These are phyloP conservation scores for Salvia rosmarinus DNA, from an alignment of 257 asterid genomes.

Conservation along the genomic window DNA sequence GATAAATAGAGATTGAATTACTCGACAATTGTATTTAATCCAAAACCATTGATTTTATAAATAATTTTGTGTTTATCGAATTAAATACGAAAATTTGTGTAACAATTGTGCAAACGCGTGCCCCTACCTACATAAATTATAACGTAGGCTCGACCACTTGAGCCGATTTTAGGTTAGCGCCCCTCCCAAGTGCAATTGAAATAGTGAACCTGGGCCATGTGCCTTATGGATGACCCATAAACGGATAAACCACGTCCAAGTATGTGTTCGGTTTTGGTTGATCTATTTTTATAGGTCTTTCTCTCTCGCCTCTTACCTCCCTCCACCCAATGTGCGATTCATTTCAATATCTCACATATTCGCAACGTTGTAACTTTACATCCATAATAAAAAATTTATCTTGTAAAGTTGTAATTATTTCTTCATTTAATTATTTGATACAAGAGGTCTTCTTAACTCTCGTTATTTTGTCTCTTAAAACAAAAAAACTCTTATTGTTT, in stretches of 20 bases:
- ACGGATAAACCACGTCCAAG: slow-evolving; percentile 53
- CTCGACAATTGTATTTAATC: too few species aligned
- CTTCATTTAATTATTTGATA: too few species aligned
- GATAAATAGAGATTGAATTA: too few species aligned
- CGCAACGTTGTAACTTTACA: too few species aligned
- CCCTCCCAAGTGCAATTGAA: slow-evolving; percentile 44
- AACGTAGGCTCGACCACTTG: slow-evolving; percentile 43
- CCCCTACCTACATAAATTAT: slow-evolving; percentile 39
- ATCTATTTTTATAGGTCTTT: neutral
- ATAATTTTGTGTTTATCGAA: too few species aligned
- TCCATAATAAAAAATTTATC: too few species aligned
- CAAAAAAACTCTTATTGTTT: too few species aligned
- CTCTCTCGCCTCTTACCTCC: neutral
- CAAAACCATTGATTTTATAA: too few species aligned
- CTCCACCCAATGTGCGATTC: neutral
- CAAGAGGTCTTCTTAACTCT: too few species aligned
- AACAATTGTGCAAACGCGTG: slow-evolving; percentile 21
- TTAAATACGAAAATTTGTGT: too few species aligned
- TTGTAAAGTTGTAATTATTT: too few species aligned
- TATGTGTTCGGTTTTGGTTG: slow-evolving; percentile 21
- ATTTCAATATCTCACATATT: neutral
- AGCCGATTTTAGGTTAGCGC: slow-evolving; percentile 35
- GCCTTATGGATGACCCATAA: slow-evolving; percentile 37
- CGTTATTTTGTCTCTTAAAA: too few species aligned
- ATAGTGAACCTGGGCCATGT: slow-evolving; percentile 46